phyloP scores from a whole-genome alignment of 2,329 filamentous ascomycete genomes.

The Apiospora aurea region DNA sequence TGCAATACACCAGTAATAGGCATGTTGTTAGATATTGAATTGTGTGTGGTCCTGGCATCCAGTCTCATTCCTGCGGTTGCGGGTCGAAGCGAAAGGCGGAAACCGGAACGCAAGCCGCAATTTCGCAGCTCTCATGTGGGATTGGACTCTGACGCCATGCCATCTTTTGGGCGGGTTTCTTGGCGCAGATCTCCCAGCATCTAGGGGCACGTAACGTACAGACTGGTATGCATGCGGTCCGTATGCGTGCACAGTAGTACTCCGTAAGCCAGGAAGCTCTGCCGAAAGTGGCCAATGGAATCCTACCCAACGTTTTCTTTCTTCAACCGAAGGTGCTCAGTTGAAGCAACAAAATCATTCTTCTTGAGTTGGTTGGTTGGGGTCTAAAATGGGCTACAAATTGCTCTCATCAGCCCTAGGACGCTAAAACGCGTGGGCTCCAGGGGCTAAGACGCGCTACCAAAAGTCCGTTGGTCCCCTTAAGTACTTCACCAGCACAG shows the following conservation, averaged over 20 bases:
- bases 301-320: background rate
- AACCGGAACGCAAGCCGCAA: background rate
- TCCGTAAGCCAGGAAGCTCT: background rate
- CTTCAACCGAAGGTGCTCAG: background rate
- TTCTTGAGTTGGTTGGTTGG: background rate
- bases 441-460: background rate
- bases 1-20: background rate
- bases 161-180: background rate
- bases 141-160: constrained; percentile 2
- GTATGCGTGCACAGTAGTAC: no score
- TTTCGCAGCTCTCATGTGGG: background rate
- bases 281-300: background rate
- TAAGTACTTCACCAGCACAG: no score
- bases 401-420: constrained; percentile 19
- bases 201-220: background rate
- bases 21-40: background rate
- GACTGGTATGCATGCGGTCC: background rate
- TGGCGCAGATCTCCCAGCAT: background rate
- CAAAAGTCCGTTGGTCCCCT: background rate
- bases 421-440: background rate
- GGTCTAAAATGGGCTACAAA: background rate
- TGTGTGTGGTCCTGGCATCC: background rate
- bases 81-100: background rate
- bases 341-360: background rate
- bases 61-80: background rate